Conservation (phyloP, 2,329 filamentous ascomycete species). For the Ambrosiella xylebori region DNA sequence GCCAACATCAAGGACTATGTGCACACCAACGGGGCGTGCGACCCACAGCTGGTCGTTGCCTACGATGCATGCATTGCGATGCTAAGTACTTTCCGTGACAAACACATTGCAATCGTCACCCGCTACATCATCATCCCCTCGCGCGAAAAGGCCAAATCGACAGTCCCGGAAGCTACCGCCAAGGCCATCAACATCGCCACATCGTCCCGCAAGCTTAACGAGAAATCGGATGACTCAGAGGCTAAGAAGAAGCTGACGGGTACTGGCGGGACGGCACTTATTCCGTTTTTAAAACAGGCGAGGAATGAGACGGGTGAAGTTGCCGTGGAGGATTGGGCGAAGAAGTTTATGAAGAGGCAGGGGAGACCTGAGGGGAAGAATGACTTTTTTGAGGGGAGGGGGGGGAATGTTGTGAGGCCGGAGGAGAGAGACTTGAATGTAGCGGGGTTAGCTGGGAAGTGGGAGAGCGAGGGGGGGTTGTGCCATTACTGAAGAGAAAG, state of each 20-base stretch:
- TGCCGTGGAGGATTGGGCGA: constrained; percentile 52
- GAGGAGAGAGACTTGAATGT: constrained; percentile 30
- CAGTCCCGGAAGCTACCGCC: constrained; percentile 35
- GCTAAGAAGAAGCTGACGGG: constrained; percentile 42
- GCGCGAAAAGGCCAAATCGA: constrained; percentile 50
- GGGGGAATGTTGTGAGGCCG: constrained; percentile 22
- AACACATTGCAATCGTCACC: constrained; percentile 90
- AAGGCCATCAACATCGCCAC: constrained; percentile 44
- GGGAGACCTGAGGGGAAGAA: constrained; percentile 31
- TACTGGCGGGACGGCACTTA: constrained; percentile 83
- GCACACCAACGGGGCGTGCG: constrained; percentile 32
- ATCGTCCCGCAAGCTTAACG: constrained; percentile 29
- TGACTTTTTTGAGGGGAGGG: constrained; percentile 42
- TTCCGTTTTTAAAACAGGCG: constrained; percentile 92
- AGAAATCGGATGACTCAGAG: not conserved
- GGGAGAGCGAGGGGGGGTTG: constrained; percentile 65
- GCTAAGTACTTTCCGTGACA: constrained; percentile 59
- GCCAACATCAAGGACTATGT: constrained; percentile 83
- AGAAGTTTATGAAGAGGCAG: constrained; percentile 37
- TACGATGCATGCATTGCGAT: constrained; percentile 78
- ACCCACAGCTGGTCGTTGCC: constrained; percentile 55
- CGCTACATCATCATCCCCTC: constrained; percentile 89
- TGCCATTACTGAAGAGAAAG: constrained; percentile 30
- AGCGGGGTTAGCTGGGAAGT: constrained; percentile 61
- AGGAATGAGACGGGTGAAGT: constrained; percentile 91